Evolutionary conservation across 2,329 filamentous ascomycete genomes (phyloP).

Genomic region (Clonostachys sp.): DNA sequence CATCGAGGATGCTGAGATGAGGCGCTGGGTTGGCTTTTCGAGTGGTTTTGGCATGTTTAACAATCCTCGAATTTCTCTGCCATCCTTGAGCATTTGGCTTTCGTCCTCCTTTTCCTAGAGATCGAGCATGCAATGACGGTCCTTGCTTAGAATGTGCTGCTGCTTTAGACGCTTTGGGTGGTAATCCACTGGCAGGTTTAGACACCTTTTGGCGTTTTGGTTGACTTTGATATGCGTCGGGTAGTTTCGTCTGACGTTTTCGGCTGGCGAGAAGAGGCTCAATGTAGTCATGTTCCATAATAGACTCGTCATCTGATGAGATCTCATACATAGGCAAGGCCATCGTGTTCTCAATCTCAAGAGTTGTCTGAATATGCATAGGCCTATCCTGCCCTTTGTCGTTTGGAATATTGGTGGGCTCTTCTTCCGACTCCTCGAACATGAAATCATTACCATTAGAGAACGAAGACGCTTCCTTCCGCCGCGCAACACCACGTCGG

Average conservation of each 20-base stretch:
- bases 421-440: conserved; percentile 42
- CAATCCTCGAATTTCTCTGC: no score
- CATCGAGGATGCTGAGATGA: conserved; percentile 56
- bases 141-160: no score
- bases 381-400: conserved; percentile 11
- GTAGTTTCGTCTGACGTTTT: conserved; percentile 29
- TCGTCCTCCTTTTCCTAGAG: no score
- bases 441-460: conserved; percentile 20
- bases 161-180: no score
- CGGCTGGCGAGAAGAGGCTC: conserved; percentile 42
- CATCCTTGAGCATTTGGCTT: no score
- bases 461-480: conserved; percentile 6
- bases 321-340: conserved; percentile 1
- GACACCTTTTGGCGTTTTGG: conserved; percentile 15
- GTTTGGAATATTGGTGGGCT: conserved; percentile 11
- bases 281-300: conserved; percentile 45
- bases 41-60: no score
- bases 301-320: conserved; percentile 22
- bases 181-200: no score
- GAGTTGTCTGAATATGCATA: conserved; percentile 16
- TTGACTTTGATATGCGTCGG: conserved; percentile 13
- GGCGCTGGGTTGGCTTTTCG: conserved; percentile 21
- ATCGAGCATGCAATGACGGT: no score
- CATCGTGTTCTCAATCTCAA: conserved; percentile 9
- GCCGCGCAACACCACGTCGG: conserved; percentile 44